Base-by-base conservation (phyloP, 2,329 filamentous ascomycete species). In the Paradendryphiella salina region DNA sequence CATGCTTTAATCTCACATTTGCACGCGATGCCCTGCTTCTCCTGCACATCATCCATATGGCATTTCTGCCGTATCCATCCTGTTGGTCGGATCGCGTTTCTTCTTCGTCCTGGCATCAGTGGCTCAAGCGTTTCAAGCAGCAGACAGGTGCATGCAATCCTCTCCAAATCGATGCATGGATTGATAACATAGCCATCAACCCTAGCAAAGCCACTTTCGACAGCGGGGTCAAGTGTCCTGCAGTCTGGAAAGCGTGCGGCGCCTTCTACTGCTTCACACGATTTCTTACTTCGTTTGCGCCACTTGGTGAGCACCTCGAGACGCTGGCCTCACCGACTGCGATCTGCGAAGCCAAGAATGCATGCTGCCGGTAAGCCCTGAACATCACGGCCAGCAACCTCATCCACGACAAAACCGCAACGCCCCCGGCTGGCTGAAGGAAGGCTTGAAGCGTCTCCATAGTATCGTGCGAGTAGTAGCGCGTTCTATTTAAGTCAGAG, bases 321-420 rank as follows among this genome's bases (percentile, higher is more conserved):
- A 33, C 26, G n/a, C 31, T 8, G 33, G 46, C 49, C 31, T 56
- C 38, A 33, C 45, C 37, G 34, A 37, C 43, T 13, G 33, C 36
- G 18, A 39, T 36, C 28, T n/a, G 37, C 21, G 38, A 17, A 28
- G 21, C 32, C 33, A 44, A 15, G 17, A 34, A 20, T 26, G 2
- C 17, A 21, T n/a, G 39, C 5, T 33, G 20, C 29, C 29, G 15
- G n/a, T 10, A 17, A 42, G 17, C 20, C 11, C 39, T 23, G 17
- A 38, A 10, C 17, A 46, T 10, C 15, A 20, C 34, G 18, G n/a
- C 17, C 20, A 20, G 34, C 32, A 14, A 17, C 26, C 34, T 38
- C 15, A 23, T 31, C 34, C 17, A 18, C 13, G 14, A n/a, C 41
- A 29, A 44, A 36, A n/a, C 41, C 21, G 18, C 21, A 44, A 7